phyloP scores from a whole-genome alignment of 2,329 filamentous ascomycete genomes.

The Aspergillus terreus region DNA sequence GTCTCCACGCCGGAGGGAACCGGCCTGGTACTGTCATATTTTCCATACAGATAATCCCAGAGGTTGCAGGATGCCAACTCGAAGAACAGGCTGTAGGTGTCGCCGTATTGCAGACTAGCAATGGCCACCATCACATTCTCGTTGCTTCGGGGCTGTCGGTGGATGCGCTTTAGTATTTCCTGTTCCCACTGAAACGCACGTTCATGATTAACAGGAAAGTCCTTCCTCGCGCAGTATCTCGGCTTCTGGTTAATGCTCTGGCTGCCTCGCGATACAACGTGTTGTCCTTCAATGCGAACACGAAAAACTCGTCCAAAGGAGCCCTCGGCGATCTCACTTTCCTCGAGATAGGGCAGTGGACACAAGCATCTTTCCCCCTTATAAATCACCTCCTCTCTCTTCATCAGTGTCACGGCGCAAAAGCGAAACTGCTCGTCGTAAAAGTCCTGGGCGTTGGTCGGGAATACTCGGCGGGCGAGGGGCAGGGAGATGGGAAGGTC shows the following conservation, averaged over 20 bases:
- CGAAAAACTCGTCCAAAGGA: constrained; percentile 29
- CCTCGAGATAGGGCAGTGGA: constrained; percentile 30
- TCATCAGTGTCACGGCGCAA: constrained; percentile 28
- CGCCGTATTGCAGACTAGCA: constrained; percentile 32
- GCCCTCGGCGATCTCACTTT: constrained; percentile 28
- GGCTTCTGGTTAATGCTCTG: constrained; percentile 7
- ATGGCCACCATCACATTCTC: constrained; percentile 37
- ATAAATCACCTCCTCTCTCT: constrained; percentile 25
- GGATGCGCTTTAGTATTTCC: constrained; percentile 33
- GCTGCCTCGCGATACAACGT: constrained; percentile 25
- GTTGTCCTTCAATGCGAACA: constrained; percentile 31
- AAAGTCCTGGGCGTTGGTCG: constrained; percentile 24
- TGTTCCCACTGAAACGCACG: constrained; percentile 22
- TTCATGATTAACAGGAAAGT: constrained; percentile 25
- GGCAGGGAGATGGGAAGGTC: constrained; percentile 7
- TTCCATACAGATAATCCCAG: constrained; percentile 31
- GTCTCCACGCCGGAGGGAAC: constrained; percentile 11
- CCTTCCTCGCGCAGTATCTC: constrained; percentile 33
- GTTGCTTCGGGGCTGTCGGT: constrained; percentile 26
- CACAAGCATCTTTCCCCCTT: constrained; percentile 18
- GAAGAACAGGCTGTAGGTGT: constrained; percentile 41
- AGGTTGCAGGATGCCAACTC: constrained; percentile 38
- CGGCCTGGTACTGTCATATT: constrained; percentile 8
- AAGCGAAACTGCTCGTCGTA: constrained; percentile 30
- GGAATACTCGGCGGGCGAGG: constrained; percentile 3